Evolutionary conservation across 768 basidiomycete species (phyloP), one percentile per base, ranked within the genome.

Genomic region (Xerocomellus chrysenteron): DNA sequence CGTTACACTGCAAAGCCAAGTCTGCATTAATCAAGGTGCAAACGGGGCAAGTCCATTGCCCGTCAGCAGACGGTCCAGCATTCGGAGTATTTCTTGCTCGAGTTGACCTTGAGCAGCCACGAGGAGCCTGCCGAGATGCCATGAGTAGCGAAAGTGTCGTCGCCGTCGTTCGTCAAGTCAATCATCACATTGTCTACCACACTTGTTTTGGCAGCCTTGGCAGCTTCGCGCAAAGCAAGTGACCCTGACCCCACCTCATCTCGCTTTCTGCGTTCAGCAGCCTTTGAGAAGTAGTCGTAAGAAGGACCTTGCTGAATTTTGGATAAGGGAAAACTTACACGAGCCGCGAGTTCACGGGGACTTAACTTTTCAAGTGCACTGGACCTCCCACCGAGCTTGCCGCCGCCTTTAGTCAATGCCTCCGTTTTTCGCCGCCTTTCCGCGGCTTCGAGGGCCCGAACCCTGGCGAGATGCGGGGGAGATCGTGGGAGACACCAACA

Each of bases 391-490:
- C 86, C 89, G 12, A 92, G 74, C 46, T 82, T 76, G 9, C 86
- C 84, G 14, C 84, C 80, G 16, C 78, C 70, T 58, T 84, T 74
- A 58, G 85, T 64, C 43, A 82, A 56, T 9, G 65, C 68, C 44
- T 76, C 73, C 2, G 77, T 59, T 54, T 80, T 75, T 52, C 77
- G 73, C 51, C 93, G 76, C 68, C 83, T 87, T 74, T 96, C 91
- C 0, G 94, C 92, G 13, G 90, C 90, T 64, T 86, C 86, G 4
- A 93, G 73, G 13, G 89, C 92, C 56, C 84, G 87, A 43, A 73
- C 65, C 16, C 83, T 80, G 8, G 86, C 90, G 28, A 87, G 56
- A 64, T 88, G 80, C 13, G 80, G 81, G 2, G 83, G 0, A 89
- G 65, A 66, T 90, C 77, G 62, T 88, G 90, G 2, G 86, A 85